Base-by-base conservation (phyloP, 176 grass and related monocot species). In the Bothriochloa decipiens region DNA sequence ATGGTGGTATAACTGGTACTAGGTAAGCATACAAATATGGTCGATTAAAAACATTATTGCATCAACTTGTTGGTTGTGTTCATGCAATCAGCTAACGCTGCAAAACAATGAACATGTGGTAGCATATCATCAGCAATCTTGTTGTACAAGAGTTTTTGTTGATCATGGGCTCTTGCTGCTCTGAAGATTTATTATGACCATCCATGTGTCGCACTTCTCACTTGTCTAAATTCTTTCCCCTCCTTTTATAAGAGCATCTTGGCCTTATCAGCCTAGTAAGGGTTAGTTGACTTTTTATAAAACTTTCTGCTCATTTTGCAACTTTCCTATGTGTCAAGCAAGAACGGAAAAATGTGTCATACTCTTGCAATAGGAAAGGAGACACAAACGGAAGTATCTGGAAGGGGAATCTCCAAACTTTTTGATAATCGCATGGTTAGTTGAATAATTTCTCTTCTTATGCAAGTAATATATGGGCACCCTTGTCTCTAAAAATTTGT, bases 221-320 rank as follows among this genome's bases (percentile, higher is more conserved):
- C 64, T 23, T 68, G 29, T 78, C 78, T 65, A 26, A 78, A 52
- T 46, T 6, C 35, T 25, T 76, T 57, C 66, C 10, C 41, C 35
- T 36, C 80, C 26, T 86, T 89, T 86, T 65, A 18, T 23, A 90
- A 61, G 61, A 72, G 84, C 84, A 86, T 86, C 84, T 83, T 79
- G 73, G 45, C 37, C 35, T 36, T 32, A n/a, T n/a, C n/a, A n/a
- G n/a, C 28, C 47, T 23, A 29, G 77, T 6, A 49, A 83, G 36
- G 47, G 74, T 13, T 28, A 74, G 74, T 79, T 87, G 88, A 86
- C 80, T 62, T 83, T 58, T 8, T 55, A 65, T 11, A 47, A 25
- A 74, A 78, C 60, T 86, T 86, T 83, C 20, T 47, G 26, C 67
- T 6, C 53, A 57, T 27, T 65, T 63, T 41, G 28, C 65, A 46